A percentile compares a stretch with the other conserved stretches of the same genome.
Conservation (phyloP, 129 eudicot genomes). For the Chrysanthemum seticuspe region DNA sequence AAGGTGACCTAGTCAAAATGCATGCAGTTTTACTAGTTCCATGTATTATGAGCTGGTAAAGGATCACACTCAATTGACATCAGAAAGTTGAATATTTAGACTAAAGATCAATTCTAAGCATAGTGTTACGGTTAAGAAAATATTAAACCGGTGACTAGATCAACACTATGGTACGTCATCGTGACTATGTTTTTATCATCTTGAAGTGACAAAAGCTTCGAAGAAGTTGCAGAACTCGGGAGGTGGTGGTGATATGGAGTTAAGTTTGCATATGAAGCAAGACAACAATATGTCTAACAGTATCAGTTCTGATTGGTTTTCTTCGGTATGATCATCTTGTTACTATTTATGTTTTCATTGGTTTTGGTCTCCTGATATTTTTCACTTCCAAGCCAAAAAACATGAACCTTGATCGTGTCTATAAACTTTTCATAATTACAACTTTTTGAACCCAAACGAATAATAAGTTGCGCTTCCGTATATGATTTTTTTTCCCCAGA, state of each 20-base stretch:
- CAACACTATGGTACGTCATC: conserved; percentile 8
- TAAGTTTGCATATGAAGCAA: conserved; percentile 15
- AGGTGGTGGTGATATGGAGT: conserved; percentile 8
- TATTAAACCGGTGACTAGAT: conserved; percentile 20
- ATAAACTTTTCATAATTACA: background rate
- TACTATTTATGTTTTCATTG: background rate
- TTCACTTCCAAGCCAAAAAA: conserved; percentile 12
- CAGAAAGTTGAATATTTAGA: conserved; percentile 13
- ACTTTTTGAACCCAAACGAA: too few relatives aligned
- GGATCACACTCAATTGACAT: conserved; percentile 39
- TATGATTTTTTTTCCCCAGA: too few relatives aligned
- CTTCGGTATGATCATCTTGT: conserved; percentile 26
- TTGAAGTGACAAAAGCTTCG: conserved; percentile 5
- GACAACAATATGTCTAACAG: conserved; percentile 21
- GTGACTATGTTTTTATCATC: conserved; percentile 1
- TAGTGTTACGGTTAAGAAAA: conserved; percentile 17
- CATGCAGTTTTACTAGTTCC: conserved; percentile 17
- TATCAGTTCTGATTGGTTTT: conserved; percentile 30
- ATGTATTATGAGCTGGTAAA: conserved; percentile 16
- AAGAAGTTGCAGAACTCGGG: conserved; percentile 3
- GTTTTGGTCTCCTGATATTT: background rate
- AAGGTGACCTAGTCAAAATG: conserved; percentile 21
- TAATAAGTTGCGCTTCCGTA: too few relatives aligned
- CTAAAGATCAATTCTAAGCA: conserved; percentile 18
- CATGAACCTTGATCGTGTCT: conserved; percentile 2